Evolutionary conservation across 1,284 basidiomycete species (phyloP), one percentile per base, ranked within the genome.

Genomic region (Cutaneotrichosporon cavernicola): DNA sequence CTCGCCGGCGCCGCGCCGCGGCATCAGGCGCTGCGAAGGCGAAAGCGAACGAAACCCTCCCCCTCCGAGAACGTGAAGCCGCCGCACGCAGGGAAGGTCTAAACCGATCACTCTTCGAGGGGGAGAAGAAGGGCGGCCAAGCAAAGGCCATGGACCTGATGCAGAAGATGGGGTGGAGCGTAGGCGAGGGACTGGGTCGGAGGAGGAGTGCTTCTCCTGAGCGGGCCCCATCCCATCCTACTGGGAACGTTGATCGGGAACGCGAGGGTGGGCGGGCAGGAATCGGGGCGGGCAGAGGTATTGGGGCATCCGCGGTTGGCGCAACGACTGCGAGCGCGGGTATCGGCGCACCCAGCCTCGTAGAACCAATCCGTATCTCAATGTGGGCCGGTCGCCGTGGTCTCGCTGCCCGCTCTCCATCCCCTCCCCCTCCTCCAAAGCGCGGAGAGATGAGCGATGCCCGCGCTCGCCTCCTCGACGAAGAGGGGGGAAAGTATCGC

Each of bases 131-230:
- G 21, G 43, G 11, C 50, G 66, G 73, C 1, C 71, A 72, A 32
- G 67, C 62, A 26, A 78, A 78, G 68, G 78, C 78, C 5, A 69
- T 80, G 71, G 72, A 69, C 56, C 73, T 79, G 70, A 81, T 81
- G 80, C 72, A 72, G 71, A 78, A 77, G 72, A 81, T 81, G 80
- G 80, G 80, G n/a, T 81, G 80, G 80, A 80, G 75, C 61, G 67
- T 72, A 2, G 80, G 80, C 13, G 75, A 80, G 69, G 74, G 75
- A 5, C 63, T 81, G 21, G 80, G 80, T 2, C 73, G 70, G 56
- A 59, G 56, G 43, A 60, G 60, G 61, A 70, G 67, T 55, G 69
- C 62, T 47, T 52, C 34, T 52, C 69, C 64, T 4, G 70, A 70
- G 30, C 69, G 58, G 2, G 58, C 64, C 26, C 26, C 26, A 26